Percentiles rank a stretch among this genome's conserved stretches.
These are phyloP conservation scores for Polysphondylium violaceum DNA, from an alignment of 78 protist species.

Conservation along the genomic window DNA sequence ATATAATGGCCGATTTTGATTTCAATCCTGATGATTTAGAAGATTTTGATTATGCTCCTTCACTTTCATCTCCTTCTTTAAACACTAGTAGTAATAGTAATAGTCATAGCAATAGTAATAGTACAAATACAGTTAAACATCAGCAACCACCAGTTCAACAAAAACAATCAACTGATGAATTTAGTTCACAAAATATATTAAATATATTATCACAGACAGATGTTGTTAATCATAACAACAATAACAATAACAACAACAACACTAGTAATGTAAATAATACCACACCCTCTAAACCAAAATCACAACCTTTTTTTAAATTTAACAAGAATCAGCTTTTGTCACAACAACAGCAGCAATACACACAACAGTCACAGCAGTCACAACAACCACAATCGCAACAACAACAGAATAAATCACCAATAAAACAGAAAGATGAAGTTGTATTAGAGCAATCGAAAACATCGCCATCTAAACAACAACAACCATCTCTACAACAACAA, in stretches of 20 bases:
- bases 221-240: not conserved
- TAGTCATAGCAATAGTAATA: too few species aligned
- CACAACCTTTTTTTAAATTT: not conserved
- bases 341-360: not conserved
- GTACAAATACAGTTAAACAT: too few species aligned
- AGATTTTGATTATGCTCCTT: too few species aligned
- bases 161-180: too few species aligned
- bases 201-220: too few species aligned
- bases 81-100: too few species aligned
- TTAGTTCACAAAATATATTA: too few species aligned
- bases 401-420: not conserved
- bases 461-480: not conserved
- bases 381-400: not conserved
- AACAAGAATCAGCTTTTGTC: not conserved
- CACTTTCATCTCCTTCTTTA: too few species aligned
- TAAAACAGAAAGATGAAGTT: too few species aligned
- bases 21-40: too few species aligned
- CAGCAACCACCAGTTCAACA: too few species aligned
- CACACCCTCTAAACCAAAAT: not conserved
- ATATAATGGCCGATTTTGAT: too few species aligned
- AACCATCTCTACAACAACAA: not conserved
- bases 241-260: slow-evolving; percentile 1
- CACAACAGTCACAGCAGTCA: not conserved
- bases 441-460: not conserved
- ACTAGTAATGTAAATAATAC: not conserved